Evolutionary conservation across 2,329 filamentous ascomycete species (phyloP).

Genomic region (Onygena corvina): DNA sequence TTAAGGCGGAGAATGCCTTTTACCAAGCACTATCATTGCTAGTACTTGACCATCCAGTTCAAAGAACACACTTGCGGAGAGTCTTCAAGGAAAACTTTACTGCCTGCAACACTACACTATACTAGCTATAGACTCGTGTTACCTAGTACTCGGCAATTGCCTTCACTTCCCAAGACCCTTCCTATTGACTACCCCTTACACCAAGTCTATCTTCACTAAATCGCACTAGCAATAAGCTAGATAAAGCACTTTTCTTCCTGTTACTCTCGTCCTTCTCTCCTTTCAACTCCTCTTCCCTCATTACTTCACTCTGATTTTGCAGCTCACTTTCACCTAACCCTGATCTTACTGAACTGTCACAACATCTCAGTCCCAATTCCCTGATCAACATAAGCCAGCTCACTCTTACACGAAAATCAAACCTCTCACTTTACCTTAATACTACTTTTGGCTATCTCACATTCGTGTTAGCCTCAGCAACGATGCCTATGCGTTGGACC

Average conservation of each 20-base stretch:
- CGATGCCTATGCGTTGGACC: conserved; percentile 31
- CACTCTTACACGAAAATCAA: too few species aligned
- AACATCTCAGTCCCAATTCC: background rate
- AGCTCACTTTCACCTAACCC: background rate
- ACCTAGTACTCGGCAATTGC: background rate
- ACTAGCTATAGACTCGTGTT: background rate
- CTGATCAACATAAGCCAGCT: background rate
- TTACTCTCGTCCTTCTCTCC: background rate
- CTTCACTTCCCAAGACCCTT: background rate
- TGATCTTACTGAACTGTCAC: background rate
- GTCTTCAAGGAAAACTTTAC: background rate
- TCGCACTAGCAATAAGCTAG: background rate
- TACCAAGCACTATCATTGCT: background rate
- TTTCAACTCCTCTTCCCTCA: background rate
- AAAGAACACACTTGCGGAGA: too few species aligned
- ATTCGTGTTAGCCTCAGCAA: too few species aligned
- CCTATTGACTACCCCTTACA: background rate
- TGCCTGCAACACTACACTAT: background rate
- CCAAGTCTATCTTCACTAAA: background rate
- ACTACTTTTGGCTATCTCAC: too few species aligned
- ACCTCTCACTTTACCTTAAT: background rate
- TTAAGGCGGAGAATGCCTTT: background rate
- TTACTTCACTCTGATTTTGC: background rate
- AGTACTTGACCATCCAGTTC: background rate
- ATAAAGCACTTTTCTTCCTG: background rate